Conservation (phyloP, 2,329 filamentous ascomycete genomes). For the Colletotrichum tropicicola region DNA sequence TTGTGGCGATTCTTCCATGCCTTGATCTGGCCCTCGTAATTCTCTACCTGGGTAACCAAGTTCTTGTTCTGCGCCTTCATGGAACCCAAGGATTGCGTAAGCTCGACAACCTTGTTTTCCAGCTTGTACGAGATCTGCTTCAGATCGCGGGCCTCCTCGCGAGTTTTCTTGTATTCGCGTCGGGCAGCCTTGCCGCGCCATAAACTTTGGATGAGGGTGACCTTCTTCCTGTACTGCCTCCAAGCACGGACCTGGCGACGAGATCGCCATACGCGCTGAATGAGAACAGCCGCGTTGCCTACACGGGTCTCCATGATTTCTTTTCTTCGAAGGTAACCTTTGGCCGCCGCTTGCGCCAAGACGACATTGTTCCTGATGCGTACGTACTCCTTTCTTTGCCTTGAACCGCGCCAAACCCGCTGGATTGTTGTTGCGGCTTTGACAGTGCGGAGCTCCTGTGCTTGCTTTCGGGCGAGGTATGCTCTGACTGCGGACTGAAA, state of each 20-base stretch:
- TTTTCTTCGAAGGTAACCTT: conserved; percentile 90
- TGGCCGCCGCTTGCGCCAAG: conserved; percentile 87
- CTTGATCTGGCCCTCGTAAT: conserved; percentile 94
- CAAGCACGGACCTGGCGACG: conserved; percentile 81
- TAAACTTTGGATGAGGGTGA: conserved; percentile 88
- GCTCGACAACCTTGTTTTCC: conserved; percentile 99
- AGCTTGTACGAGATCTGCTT: conserved; percentile 99
- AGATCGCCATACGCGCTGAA: conserved; percentile 90
- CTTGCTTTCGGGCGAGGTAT: conserved; percentile 78
- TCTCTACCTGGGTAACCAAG: conserved; percentile 87
- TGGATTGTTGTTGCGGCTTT: conserved; percentile 95
- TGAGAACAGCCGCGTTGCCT: conserved; percentile 89
- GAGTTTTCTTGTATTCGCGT: conserved; percentile 85
- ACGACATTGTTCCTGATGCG: conserved; percentile 85
- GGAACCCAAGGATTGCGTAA: conserved; percentile 91
- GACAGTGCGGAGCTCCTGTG: conserved; percentile 82
- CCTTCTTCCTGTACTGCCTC: conserved; percentile 89
- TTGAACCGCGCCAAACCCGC: conserved; percentile 91
- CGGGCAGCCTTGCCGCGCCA: conserved; percentile 89
- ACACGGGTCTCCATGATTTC: conserved; percentile 93
- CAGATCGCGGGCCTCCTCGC: conserved; percentile 95
- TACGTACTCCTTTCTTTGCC: conserved; percentile 84
- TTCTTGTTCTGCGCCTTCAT: conserved; percentile 96
- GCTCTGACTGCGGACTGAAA: conserved; percentile 84
- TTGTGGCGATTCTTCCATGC: conserved; percentile 95